These are phyloP conservation scores for Paracoccidioides brasiliensis DNA, from an alignment of 2,329 filamentous ascomycete species.

Conservation along the genomic window DNA sequence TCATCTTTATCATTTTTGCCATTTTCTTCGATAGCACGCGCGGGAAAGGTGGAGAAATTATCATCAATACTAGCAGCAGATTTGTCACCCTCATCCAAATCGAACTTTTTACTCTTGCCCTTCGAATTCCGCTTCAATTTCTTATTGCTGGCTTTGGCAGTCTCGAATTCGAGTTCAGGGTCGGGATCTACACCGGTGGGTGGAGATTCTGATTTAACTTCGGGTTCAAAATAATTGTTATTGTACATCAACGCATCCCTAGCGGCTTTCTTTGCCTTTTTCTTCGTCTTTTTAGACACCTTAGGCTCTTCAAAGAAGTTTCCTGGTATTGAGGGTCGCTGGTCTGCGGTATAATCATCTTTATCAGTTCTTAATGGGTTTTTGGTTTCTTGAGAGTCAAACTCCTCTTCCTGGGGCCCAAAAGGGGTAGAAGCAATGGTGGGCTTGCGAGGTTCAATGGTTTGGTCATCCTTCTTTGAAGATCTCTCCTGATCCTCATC, in stretches of 20 bases:
- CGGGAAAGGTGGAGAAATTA: neutral
- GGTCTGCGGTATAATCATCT: neutral
- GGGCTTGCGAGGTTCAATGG: neutral
- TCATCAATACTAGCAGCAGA: neutral
- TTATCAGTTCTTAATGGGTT: neutral
- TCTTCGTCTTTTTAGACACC: neutral
- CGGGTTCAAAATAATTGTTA: neutral
- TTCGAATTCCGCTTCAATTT: constrained; percentile 11
- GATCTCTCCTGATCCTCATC: neutral
- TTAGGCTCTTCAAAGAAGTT: neutral
- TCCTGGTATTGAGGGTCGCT: neutral
- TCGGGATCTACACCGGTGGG: neutral
- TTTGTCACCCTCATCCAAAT: neutral
- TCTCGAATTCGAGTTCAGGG: neutral
- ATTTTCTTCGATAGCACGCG: neutral
- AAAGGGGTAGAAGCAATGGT: neutral
- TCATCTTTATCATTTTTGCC: constrained; percentile 5
- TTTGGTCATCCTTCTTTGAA: neutral
- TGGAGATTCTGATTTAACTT: neutral
- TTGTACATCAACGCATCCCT: neutral
- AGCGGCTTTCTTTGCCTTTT: constrained; percentile 3
- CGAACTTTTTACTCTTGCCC: constrained; percentile 7
- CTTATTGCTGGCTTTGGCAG: neutral
- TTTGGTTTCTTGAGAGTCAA: neutral
- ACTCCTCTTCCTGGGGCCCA: neutral